Evolutionary conservation across 2,329 filamentous ascomycete genomes (phyloP).

Genomic region (Lecanicillium sp.): DNA sequence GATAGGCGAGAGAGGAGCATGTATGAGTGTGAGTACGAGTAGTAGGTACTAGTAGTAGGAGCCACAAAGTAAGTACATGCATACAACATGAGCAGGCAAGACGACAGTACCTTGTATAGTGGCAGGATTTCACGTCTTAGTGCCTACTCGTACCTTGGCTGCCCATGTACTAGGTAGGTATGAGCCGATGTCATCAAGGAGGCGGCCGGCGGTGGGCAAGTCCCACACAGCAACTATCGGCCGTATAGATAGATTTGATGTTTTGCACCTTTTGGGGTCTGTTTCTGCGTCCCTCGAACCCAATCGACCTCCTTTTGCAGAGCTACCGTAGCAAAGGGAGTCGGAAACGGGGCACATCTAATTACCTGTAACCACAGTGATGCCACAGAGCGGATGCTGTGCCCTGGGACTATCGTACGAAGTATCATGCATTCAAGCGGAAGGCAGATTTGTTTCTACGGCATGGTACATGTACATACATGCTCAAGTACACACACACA

Average conservation of each 20-base stretch:
- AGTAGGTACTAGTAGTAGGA: no score
- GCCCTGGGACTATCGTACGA: no score
- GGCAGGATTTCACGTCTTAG: no score
- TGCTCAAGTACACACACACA: no score
- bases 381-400: background rate
- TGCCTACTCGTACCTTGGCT: no score
- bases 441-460: no score
- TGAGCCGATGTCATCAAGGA: conserved; percentile 5
- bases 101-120: no score
- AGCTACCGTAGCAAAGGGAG: background rate
- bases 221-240: conserved; percentile 15
- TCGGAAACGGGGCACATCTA: background rate
- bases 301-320: conserved; percentile 3
- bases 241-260: conserved; percentile 18
- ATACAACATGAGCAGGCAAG: no score
- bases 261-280: conserved; percentile 7
- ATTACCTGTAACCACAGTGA: conserved; percentile 1
- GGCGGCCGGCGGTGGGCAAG: conserved; percentile 3
- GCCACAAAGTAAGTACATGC: no score
- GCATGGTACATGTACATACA: no score
- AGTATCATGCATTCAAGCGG: no score
- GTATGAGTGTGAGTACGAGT: conserved; percentile 9
- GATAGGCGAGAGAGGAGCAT: conserved; percentile 17
- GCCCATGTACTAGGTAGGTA: background rate
- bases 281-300: conserved; percentile 6